Conservation (phyloP, 116 monocot genomes). For the Cymodocea nodosa region DNA sequence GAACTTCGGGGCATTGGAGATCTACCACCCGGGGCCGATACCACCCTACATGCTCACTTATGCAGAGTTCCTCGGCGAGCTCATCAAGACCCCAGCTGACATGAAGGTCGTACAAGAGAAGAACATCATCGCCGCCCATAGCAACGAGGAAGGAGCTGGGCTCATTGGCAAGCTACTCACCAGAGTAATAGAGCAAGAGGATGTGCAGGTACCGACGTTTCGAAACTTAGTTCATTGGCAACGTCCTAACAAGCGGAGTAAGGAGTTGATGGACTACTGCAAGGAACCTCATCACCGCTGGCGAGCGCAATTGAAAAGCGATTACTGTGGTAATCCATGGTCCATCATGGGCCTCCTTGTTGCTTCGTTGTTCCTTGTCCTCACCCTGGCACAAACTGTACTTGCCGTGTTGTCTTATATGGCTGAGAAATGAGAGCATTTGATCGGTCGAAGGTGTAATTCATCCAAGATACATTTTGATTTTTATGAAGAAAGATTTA, state of each 20-base stretch:
- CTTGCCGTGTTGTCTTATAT: neutral
- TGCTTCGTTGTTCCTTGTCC: neutral
- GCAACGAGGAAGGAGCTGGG: too few species aligned
- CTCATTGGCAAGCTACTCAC: too few species aligned
- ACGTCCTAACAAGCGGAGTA: too few species aligned
- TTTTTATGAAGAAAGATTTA: too few species aligned
- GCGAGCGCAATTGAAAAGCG: neutral
- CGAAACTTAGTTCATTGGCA: too few species aligned
- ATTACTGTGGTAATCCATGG: conserved; percentile 2
- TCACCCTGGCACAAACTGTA: neutral
- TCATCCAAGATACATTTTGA: too few species aligned
- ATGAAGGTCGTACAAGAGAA: too few species aligned
- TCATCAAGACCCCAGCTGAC: neutral
- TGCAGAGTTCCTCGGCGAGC: neutral
- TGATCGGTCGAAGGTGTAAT: too few species aligned
- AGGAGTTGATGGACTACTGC: neutral
- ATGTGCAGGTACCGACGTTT: too few species aligned
- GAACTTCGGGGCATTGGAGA: neutral
- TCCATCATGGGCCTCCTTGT: neutral
- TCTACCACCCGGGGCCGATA: neutral
- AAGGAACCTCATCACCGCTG: neutral
- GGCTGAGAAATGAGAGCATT: too few species aligned
- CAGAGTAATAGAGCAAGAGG: too few species aligned
- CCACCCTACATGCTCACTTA: neutral
- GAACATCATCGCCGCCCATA: too few species aligned